phyloP scores from a whole-genome alignment of 495 filamentous ascomycete species.

The Podospora sp. region DNA sequence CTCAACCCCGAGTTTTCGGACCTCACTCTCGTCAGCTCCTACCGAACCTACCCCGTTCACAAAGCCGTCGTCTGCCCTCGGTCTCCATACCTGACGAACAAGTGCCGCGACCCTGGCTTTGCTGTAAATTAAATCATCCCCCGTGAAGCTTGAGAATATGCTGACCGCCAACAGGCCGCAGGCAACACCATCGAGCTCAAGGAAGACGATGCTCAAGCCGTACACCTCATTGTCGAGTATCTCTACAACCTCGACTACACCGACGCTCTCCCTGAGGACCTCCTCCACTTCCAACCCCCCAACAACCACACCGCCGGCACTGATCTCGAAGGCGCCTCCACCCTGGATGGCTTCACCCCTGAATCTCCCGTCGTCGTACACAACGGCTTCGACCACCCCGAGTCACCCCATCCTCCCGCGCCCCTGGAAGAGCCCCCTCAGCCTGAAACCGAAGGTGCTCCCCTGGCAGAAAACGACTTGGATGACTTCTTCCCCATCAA shows the following conservation, averaged over 20 bases:
- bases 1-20: slow-evolving; percentile 11
- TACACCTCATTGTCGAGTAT: slow-evolving; percentile 25
- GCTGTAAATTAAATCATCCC: no score
- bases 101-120: not conserved
- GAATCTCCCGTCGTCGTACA: not conserved
- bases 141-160: not conserved
- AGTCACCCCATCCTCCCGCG: not conserved
- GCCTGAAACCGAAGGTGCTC: not conserved
- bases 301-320: not conserved
- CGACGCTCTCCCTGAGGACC: not conserved
- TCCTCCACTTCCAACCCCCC: not conserved
- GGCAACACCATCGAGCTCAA: slow-evolving; percentile 8
- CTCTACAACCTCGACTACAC: slow-evolving; percentile 29
- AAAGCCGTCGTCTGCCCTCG: slow-evolving; percentile 7
- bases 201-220: slow-evolving; percentile 22
- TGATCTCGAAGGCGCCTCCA: not conserved
- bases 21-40: slow-evolving; percentile 1
- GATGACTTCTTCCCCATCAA: slow-evolving; percentile 10
- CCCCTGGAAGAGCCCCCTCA: not conserved
- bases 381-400: slow-evolving; percentile 10
- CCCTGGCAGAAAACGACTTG: not conserved
- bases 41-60: slow-evolving; percentile 1
- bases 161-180: not conserved
- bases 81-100: slow-evolving; percentile 7
- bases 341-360: not conserved